Evolutionary conservation across 2,329 filamentous ascomycete species (phyloP).

Genomic region (Coniella lustricola): DNA sequence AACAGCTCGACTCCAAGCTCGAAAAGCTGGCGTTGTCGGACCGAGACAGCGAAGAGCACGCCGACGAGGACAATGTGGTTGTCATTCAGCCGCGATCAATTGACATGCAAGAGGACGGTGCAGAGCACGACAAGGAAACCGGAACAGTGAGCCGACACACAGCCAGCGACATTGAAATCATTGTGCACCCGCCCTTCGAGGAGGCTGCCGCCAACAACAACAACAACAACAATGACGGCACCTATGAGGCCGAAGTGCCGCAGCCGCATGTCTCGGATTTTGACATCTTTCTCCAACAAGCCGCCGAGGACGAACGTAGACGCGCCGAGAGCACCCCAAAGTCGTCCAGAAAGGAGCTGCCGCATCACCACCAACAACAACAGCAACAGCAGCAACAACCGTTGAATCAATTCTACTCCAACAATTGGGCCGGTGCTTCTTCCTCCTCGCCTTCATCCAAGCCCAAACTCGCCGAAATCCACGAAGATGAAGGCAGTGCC

Average conservation of each 20-base stretch:
- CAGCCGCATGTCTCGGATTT: slow-evolving; percentile 4
- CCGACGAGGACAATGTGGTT: too few species aligned
- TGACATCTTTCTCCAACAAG: slow-evolving; percentile 10
- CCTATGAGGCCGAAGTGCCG: too few species aligned
- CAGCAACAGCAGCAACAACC: background rate
- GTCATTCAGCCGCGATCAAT: too few species aligned
- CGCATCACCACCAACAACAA: too few species aligned
- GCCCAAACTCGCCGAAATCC: slow-evolving; percentile 8
- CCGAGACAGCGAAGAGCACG: background rate
- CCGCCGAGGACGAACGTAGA: slow-evolving; percentile 4
- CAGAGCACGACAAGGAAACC: background rate
- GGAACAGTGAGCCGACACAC: background rate
- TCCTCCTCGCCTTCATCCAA: background rate
- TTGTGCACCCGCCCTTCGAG: background rate
- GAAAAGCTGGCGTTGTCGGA: background rate
- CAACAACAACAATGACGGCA: background rate
- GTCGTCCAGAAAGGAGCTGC: background rate
- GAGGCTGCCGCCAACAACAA: background rate
- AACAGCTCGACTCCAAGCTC: slow-evolving; percentile 7
- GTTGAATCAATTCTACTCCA: slow-evolving; percentile 14
- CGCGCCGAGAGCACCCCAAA: background rate
- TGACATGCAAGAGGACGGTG: too few species aligned
- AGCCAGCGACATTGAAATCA: background rate
- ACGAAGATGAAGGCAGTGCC: background rate
- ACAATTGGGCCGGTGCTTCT: slow-evolving; percentile 1